A percentile compares a stretch with the other conserved stretches of the same genome.
phyloP scores from a whole-genome alignment of 805 yeast species.

The Lachancea meyersii region DNA sequence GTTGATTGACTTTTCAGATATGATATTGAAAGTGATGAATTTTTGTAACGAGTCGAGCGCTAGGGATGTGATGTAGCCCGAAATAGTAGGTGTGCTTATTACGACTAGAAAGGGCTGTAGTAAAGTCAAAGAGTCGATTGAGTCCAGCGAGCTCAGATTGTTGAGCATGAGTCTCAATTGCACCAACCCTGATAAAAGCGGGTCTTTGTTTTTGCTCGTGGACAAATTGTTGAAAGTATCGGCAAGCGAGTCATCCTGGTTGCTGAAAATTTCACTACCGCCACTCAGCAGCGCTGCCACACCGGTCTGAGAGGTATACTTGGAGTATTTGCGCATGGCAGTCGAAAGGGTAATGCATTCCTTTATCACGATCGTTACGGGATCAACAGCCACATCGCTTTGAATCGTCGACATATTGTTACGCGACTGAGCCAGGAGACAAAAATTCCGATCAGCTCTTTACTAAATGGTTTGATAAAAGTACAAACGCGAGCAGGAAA shows the following conservation, averaged over 20 bases:
- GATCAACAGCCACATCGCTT: slow-evolving; percentile 48
- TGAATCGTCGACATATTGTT: slow-evolving; percentile 5
- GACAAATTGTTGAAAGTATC: slow-evolving; percentile 31
- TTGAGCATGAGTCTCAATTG: slow-evolving; percentile 68
- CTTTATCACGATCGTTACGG: slow-evolving; percentile 74
- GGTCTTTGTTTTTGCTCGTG: slow-evolving; percentile 40
- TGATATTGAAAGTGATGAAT: slow-evolving; percentile 62
- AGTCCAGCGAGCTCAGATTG: slow-evolving; percentile 44
- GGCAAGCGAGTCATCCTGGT: slow-evolving; percentile 37
- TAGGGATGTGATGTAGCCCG: slow-evolving; percentile 78
- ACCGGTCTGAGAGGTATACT: slow-evolving; percentile 58
- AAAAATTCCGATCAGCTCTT: not conserved
- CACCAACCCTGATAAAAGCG: slow-evolving; percentile 70
- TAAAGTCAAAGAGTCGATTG: slow-evolving; percentile 64
- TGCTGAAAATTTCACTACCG: slow-evolving; percentile 45
- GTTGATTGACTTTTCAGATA: slow-evolving; percentile 50
- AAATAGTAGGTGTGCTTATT: slow-evolving; percentile 74
- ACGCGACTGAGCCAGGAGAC: not conserved
- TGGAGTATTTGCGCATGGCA: slow-evolving; percentile 81
- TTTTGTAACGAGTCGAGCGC: slow-evolving; percentile 73
- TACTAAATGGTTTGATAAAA: no score
- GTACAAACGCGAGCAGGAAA: no score
- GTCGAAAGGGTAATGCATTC: slow-evolving; percentile 84
- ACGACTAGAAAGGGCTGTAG: slow-evolving; percentile 82
- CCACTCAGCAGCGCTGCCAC: slow-evolving; percentile 83